Conservation (phyloP, 345 rosid genomes). For the Gossypium mustelinum region DNA sequence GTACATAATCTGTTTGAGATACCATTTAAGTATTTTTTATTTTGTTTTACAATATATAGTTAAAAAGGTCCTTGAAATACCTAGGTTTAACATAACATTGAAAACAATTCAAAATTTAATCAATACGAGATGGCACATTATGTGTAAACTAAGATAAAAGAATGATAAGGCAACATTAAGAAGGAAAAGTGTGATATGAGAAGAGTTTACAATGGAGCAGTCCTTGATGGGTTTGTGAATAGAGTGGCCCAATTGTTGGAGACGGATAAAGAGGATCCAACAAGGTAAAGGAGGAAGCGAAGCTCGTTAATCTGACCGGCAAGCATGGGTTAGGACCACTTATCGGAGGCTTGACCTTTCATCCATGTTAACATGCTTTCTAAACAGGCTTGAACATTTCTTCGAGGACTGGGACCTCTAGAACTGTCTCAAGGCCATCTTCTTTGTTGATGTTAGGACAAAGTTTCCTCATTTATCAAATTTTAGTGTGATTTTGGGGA, state of each 20-base stretch:
- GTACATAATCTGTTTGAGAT: too few species aligned
- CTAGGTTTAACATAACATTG: too few species aligned
- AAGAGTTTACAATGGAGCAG: conserved; percentile 57
- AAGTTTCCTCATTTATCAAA: conserved; percentile 59
- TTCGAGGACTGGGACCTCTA: conserved; percentile 88
- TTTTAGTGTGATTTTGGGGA: too few species aligned
- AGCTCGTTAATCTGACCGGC: conserved; percentile 71
- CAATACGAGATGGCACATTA: too few species aligned
- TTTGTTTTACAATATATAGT: too few species aligned
- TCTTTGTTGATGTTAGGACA: conserved; percentile 77
- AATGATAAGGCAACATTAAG: background rate
- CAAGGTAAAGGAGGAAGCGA: conserved; percentile 76
- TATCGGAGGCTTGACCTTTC: conserved; percentile 75
- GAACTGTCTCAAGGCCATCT: conserved; percentile 89
- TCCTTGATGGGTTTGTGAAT: conserved; percentile 72
- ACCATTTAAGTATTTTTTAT: too few species aligned
- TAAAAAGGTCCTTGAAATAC: too few species aligned
- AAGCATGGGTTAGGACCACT: conserved; percentile 71
- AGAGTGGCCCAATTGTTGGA: conserved; percentile 72
- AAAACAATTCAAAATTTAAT: too few species aligned
- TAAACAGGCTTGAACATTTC: conserved; percentile 67
- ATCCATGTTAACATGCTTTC: conserved; percentile 83
- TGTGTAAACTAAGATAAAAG: too few species aligned
- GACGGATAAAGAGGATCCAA: conserved; percentile 90
- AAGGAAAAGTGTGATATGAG: background rate